These are phyloP conservation scores for Coniochaeta pulveracea DNA, from an alignment of 2,329 filamentous ascomycete genomes.

Conservation along the genomic window DNA sequence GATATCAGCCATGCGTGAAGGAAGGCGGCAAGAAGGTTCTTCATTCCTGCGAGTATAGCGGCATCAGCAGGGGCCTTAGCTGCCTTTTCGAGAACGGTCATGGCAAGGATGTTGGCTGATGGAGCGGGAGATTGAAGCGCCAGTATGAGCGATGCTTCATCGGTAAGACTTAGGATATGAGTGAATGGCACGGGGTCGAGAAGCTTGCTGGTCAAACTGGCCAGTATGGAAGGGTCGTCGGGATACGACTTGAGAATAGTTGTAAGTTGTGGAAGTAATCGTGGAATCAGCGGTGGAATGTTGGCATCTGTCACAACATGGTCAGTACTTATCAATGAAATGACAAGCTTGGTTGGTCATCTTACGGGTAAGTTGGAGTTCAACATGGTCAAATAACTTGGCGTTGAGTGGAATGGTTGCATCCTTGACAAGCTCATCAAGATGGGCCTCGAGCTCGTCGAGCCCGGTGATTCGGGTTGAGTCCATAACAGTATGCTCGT, in stretches of 20 bases:
- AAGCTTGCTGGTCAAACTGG: constrained; percentile 43
- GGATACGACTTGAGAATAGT: constrained; percentile 38
- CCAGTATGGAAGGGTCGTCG: constrained; percentile 37
- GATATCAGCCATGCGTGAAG: constrained; percentile 40
- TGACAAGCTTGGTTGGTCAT: background rate
- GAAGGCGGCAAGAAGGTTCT: constrained; percentile 34
- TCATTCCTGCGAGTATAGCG: constrained; percentile 36
- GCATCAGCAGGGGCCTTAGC: constrained; percentile 33
- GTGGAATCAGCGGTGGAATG: constrained; percentile 37
- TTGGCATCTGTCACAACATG: constrained; percentile 29
- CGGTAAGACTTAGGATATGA: constrained; percentile 37
- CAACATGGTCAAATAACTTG: constrained; percentile 46
- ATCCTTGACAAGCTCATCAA: constrained; percentile 35
- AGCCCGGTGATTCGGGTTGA: constrained; percentile 35
- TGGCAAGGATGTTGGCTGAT: constrained; percentile 45
- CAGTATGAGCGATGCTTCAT: constrained; percentile 35
- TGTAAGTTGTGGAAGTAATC: constrained; percentile 41
- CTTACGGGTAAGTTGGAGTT: constrained; percentile 44
- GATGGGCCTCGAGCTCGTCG: constrained; percentile 40
- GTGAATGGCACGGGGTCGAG: constrained; percentile 40
- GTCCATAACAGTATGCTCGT: constrained; percentile 22
- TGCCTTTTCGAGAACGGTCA: constrained; percentile 46
- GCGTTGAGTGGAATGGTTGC: constrained; percentile 28
- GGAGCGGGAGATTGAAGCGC: constrained; percentile 42
- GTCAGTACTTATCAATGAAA: background rate